Conservation (phyloP, 257 asterid species). For the Solanum megistacrolobum region DNA sequence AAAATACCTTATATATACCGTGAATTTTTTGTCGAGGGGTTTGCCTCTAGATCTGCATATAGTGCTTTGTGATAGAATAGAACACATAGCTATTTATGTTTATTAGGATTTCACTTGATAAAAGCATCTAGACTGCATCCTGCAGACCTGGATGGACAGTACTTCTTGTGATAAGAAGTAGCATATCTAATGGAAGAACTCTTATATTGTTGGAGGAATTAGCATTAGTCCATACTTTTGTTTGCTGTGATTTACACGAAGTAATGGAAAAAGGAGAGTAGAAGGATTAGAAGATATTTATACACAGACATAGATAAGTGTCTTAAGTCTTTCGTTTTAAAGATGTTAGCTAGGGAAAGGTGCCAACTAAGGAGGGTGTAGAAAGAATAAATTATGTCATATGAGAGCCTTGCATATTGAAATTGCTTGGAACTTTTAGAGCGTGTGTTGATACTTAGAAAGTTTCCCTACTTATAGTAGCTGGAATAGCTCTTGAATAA, state of each 20-base stretch:
- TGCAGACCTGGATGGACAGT: neutral
- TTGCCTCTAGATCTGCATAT: neutral
- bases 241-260: neutral
- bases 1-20: neutral
- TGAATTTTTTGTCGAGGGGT: neutral
- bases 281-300: neutral
- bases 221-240: neutral
- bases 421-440: neutral
- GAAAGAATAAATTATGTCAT: neutral
- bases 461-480: neutral
- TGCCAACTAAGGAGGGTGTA: neutral
- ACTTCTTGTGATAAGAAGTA: neutral
- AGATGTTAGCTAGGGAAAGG: neutral
- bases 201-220: neutral
- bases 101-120: neutral
- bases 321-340: neutral
- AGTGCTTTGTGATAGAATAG: neutral
- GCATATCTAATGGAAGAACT: neutral
- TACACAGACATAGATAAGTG: neutral
- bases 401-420: neutral
- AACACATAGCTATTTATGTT: neutral
- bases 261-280: neutral
- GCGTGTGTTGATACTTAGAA: neutral
- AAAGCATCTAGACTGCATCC: neutral
- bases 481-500: neutral